phyloP scores from a whole-genome alignment of 495 filamentous ascomycete species.

The Penicillium silybi region DNA sequence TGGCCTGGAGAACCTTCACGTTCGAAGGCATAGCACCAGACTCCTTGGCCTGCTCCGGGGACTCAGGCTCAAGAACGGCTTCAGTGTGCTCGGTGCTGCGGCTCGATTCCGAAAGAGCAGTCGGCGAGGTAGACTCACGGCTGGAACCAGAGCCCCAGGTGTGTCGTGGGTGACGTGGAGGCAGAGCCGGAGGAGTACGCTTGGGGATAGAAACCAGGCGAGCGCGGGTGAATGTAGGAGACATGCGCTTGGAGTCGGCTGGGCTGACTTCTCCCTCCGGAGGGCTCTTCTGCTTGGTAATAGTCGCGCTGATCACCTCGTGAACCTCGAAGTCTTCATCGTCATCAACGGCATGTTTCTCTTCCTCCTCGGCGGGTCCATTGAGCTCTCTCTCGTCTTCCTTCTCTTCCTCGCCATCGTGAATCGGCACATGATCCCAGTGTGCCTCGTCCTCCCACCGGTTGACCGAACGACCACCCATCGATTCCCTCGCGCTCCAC shows the following conservation, averaged over 20 bases:
- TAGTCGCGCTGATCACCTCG: constrained; percentile 39
- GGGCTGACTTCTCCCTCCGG: constrained; percentile 37
- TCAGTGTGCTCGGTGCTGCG: constrained; percentile 21
- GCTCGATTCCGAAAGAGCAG: constrained; percentile 23
- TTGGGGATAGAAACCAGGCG: constrained; percentile 71
- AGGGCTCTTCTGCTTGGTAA: constrained; percentile 48
- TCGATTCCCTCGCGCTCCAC: constrained; percentile 40
- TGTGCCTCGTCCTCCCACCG: constrained; percentile 24
- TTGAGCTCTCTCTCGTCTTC: not conserved
- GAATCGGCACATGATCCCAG: constrained; percentile 36
- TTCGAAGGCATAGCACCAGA: constrained; percentile 16
- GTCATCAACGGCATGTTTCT: constrained; percentile 13
- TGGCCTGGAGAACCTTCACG: constrained; percentile 18
- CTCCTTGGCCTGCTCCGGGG: constrained; percentile 7
- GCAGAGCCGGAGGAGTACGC: constrained; percentile 63
- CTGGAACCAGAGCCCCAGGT: constrained; percentile 26
- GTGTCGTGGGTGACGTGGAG: constrained; percentile 56
- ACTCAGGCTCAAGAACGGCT: constrained; percentile 9
- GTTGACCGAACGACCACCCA: constrained; percentile 31
- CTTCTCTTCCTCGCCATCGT: constrained; percentile 16
- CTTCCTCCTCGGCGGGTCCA: constrained; percentile 14
- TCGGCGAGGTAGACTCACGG: constrained; percentile 25
- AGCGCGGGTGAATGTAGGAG: constrained; percentile 54
- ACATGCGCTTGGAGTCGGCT: constrained; percentile 40
- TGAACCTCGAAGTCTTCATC: constrained; percentile 42